These are phyloP conservation scores for Nemophila menziesii DNA, from an alignment of 257 asterid genomes.

Conservation along the genomic window DNA sequence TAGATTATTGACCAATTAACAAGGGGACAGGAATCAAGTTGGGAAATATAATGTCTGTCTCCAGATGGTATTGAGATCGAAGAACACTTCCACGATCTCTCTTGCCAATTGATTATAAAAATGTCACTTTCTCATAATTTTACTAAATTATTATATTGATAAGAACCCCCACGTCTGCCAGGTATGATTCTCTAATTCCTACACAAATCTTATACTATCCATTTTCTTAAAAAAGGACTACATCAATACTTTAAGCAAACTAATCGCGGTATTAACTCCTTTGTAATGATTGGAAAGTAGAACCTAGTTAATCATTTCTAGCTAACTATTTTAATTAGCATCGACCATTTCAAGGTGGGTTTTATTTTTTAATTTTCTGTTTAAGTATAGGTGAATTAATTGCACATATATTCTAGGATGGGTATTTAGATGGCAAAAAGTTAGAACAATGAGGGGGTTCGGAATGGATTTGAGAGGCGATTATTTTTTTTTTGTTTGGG, in stretches of 20 bases:
- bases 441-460: too few species aligned
- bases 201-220: constrained; percentile 1
- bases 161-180: constrained; percentile 21
- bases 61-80: background rate
- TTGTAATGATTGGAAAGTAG: background rate
- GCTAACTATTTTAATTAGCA: background rate
- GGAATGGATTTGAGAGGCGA: too few species aligned
- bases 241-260: background rate
- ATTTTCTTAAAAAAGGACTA: too few species aligned
- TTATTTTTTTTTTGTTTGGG: too few species aligned
- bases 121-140: constrained; percentile 6
- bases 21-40: constrained; percentile 3
- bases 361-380: too few species aligned
- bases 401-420: too few species aligned
- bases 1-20: background rate
- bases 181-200: constrained; percentile 14
- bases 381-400: background rate
- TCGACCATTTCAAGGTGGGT: background rate
- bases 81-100: constrained; percentile 13
- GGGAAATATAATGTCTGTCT: constrained; percentile 3
- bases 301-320: background rate
- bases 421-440: too few species aligned
- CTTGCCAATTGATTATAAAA: background rate
- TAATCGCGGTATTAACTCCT: background rate
- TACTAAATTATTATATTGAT: constrained; percentile 3